A percentile compares a stretch with the other conserved stretches of the same genome.
Evolutionary conservation across 2,329 filamentous ascomycete genomes (phyloP).

Genomic region (Colletotrichum melonis): DNA sequence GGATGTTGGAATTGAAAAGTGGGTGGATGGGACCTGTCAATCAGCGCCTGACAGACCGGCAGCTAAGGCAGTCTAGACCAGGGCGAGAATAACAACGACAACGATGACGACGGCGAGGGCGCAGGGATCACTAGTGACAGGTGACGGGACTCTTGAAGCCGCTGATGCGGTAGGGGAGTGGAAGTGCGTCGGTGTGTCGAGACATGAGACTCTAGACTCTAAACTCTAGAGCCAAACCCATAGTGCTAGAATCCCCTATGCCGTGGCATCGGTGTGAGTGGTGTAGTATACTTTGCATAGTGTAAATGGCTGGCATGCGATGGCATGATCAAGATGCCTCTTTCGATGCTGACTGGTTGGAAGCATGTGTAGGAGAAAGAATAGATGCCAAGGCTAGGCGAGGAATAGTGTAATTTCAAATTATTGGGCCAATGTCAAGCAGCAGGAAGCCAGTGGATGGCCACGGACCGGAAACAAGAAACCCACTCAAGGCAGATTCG

Average conservation of each 20-base stretch:
- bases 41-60: conserved; percentile 17
- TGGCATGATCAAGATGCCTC: neutral
- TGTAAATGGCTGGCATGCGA: neutral
- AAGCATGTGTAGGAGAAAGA: neutral
- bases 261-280: neutral
- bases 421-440: conserved; percentile 25
- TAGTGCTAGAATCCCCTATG: neutral
- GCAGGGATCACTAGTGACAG: neutral
- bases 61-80: conserved; percentile 1
- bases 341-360: neutral
- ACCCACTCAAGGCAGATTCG: conserved; percentile 31
- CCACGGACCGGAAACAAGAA: conserved; percentile 23
- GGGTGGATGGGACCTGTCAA: conserved; percentile 20
- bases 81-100: neutral
- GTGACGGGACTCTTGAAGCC: neutral
- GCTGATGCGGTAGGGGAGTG: neutral
- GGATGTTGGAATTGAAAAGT: conserved; percentile 23
- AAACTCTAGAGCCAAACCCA: neutral
- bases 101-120: neutral
- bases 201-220: neutral
- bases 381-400: conserved; percentile 28
- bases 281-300: neutral
- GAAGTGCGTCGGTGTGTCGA: neutral
- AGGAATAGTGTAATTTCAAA: conserved; percentile 32
- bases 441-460: neutral